Evolutionary conservation across 139 green algal species (phyloP), one percentile per base, ranked within the genome.

Genomic region (Chlamydomonas incerta): DNA sequence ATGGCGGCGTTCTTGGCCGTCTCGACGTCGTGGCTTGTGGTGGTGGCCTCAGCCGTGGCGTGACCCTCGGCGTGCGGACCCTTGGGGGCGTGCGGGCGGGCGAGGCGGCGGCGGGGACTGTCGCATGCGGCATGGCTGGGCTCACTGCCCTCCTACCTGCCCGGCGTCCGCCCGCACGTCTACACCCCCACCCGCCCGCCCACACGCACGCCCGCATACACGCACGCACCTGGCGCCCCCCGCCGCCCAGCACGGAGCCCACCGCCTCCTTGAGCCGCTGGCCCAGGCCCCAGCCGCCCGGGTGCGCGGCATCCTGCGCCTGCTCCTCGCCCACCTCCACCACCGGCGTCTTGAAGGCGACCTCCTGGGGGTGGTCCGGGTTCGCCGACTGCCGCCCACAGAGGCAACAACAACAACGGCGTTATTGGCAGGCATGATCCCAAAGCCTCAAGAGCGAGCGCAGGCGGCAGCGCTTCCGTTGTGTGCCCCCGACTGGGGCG

Each of bases 241-340:
- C 29, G 8, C 46, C 31, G 13, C 46, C 3, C 28, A 84, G 50
- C 21, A 74, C 77, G n/a, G 63, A 52, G 15, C 62, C 77, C 11
- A 84, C 77, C 8, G 77, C 77, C 63, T 84, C 77, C 77, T 74
- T 74, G 65, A 84, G 74, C 0, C 77, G 77, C 58, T 71, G 50
- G 47, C 46, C 46, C 41, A 50, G 41, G 41, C 41, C 41, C 41
- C 41, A 50, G 63, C 77, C 74, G 63, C 77, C 77, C 9, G 77
- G 77, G 41, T 83, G 62, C 11, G 75, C 60, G n/a, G 75, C 26
- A 35, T 31, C 37, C 2, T 11, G 21, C 18, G n/a, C 66, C 17
- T 26, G 58, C 57, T 63, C 37, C 34, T 20, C 58, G 9, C 35
- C 37, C 29, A 60, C n/a, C 60, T 72, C 63, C 46, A 84, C 77